Conservation (phyloP, 139 green algal species). For the Monoraphidium neglectum region DNA sequence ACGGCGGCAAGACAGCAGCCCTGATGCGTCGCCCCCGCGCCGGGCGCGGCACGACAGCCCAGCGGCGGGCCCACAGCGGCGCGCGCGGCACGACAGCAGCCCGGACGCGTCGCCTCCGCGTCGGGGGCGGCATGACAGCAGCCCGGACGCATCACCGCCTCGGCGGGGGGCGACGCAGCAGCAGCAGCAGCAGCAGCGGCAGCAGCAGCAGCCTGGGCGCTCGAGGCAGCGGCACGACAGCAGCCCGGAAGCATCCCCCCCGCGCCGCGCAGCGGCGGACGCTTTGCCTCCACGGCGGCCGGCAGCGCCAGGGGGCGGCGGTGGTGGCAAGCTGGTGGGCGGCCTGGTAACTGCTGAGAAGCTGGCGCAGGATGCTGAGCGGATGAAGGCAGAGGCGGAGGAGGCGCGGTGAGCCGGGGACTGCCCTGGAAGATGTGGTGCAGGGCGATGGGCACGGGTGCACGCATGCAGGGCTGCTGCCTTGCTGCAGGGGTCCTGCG, state of each 20-base stretch:
- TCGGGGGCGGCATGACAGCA: constrained; percentile 1
- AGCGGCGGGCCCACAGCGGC: constrained; percentile 28
- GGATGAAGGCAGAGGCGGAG: constrained; percentile 31
- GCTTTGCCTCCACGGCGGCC: background rate
- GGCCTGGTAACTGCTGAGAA: constrained; percentile 56
- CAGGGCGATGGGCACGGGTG: background rate
- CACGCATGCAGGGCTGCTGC: too few relatives aligned
- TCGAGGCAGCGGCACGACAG: constrained; percentile 12
- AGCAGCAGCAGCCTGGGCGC: background rate
- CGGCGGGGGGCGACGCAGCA: constrained; percentile 12
- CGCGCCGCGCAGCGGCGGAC: background rate
- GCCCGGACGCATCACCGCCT: constrained; percentile 15
- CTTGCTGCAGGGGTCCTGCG: background rate
- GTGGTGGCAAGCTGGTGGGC: constrained; percentile 61
- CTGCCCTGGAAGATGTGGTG: background rate
- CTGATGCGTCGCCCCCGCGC: constrained; percentile 5
- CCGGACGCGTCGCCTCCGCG: constrained; percentile 30
- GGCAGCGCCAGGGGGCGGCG: background rate
- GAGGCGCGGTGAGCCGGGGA: constrained; percentile 36
- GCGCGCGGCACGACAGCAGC: constrained; percentile 11
- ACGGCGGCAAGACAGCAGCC: constrained; percentile 14
- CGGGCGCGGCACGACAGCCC: constrained; percentile 22
- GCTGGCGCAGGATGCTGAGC: constrained; percentile 35
- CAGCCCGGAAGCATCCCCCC: too few relatives aligned
- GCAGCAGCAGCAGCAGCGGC: constrained; percentile 5